Evolutionary conservation across 139 green algal species (phyloP).

Genomic region (Klebsormidium nitens): DNA sequence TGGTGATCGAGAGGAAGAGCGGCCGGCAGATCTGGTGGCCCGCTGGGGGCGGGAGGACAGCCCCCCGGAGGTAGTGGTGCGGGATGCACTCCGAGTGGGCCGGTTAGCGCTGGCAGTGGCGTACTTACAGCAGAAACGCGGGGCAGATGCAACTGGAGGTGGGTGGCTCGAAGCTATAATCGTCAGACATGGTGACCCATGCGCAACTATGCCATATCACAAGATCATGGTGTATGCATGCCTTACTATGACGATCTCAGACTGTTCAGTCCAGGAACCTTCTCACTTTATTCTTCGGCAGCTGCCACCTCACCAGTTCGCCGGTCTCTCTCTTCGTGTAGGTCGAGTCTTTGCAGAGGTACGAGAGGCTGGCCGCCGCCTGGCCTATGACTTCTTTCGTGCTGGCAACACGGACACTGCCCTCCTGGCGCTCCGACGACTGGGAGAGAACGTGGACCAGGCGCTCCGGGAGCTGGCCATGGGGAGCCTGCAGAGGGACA

Average conservation of each 20-base stretch:
- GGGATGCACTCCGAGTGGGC: conserved; percentile 12
- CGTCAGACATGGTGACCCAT: no score
- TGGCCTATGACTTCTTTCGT: conserved; percentile 16
- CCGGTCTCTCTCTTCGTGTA: no score
- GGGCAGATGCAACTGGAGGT: background rate
- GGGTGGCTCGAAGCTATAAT: no score
- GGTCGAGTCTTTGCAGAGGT: background rate
- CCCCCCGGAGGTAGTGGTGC: conserved; percentile 2
- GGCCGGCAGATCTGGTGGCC: conserved; percentile 14
- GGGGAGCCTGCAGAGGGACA: background rate
- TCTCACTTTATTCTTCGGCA: background rate
- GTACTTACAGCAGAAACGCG: background rate
- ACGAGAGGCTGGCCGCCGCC: conserved; percentile 3
- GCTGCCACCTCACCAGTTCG: no score
- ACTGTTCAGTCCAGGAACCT: background rate
- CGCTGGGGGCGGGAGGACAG: conserved; percentile 7
- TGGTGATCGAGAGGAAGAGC: conserved; percentile 1
- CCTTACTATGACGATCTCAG: background rate
- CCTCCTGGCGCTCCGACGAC: conserved; percentile 1
- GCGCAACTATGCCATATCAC: no score
- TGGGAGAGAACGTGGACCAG: conserved; percentile 17
- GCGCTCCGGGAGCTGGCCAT: conserved; percentile 13
- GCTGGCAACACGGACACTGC: conserved; percentile 4
- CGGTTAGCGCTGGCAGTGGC: conserved; percentile 15
- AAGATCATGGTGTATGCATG: no score